These are phyloP conservation scores for Colletotrichum orbiculare DNA, from an alignment of 2,329 filamentous ascomycete genomes.

Conservation along the genomic window DNA sequence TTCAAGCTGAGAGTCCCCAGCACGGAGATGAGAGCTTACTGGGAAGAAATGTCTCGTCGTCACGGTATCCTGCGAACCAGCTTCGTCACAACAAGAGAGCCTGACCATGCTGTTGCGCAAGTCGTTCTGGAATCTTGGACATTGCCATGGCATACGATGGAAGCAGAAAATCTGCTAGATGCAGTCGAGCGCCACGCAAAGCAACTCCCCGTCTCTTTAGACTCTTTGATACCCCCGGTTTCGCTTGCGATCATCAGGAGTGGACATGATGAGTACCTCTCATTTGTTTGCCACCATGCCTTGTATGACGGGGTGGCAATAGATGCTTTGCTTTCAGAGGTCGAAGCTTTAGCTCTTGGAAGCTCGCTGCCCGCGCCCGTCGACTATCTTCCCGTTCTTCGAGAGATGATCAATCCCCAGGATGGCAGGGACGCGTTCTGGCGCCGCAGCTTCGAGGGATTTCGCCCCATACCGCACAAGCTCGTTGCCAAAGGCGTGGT, in stretches of 20 bases:
- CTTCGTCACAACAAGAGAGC: conserved; percentile 74
- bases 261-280: conserved; percentile 51
- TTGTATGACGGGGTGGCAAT: conserved; percentile 89
- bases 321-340: conserved; percentile 73
- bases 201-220: conserved; percentile 52
- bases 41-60: conserved; percentile 70
- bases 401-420: conserved; percentile 62
- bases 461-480: conserved; percentile 48
- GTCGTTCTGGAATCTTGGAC: conserved; percentile 67
- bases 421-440: conserved; percentile 72
- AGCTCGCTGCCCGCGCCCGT: conserved; percentile 59
- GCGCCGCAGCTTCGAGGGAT: conserved; percentile 64
- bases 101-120: conserved; percentile 75
- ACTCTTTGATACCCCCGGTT: conserved; percentile 57
- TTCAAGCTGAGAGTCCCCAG: conserved; percentile 68
- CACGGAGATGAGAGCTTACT: conserved; percentile 65
- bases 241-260: conserved; percentile 56
- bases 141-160: conserved; percentile 53
- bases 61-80: conserved; percentile 84
- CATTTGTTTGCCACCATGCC: conserved; percentile 77
- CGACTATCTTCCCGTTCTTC: conserved; percentile 73
- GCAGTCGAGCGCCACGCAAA: conserved; percentile 54
- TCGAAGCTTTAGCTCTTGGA: conserved; percentile 68
- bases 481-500: not conserved
- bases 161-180: conserved; percentile 46